Percentiles rank a stretch among this genome's conserved stretches.
phyloP scores from a whole-genome alignment of 805 yeast species.

The Ogataea salicorniae region DNA sequence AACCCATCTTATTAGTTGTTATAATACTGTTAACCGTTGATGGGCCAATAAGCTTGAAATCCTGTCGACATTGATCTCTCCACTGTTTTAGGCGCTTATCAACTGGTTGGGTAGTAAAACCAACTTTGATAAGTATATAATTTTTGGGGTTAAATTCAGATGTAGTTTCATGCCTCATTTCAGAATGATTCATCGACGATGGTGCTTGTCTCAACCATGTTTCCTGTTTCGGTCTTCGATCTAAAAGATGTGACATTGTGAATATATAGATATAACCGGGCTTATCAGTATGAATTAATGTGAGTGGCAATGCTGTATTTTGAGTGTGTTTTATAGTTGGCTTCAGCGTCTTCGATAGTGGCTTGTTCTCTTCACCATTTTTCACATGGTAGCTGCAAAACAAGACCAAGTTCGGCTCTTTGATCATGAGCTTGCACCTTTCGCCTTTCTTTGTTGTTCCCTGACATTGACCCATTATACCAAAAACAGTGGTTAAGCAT shows the following conservation, averaged over 20 bases:
- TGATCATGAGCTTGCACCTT: constrained; percentile 33
- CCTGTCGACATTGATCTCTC: constrained; percentile 47
- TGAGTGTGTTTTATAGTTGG: no score
- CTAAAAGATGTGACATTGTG: constrained; percentile 38
- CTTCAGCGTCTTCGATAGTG: not conserved
- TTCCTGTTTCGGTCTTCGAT: constrained; percentile 21
- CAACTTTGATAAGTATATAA: constrained; percentile 44
- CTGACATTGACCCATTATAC: constrained; percentile 33
- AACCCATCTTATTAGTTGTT: constrained; percentile 12
- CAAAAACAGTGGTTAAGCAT: not conserved
- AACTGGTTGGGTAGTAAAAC: constrained; percentile 47
- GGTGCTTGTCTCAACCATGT: constrained; percentile 35
- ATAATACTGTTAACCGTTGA: constrained; percentile 13
- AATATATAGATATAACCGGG: constrained; percentile 47
- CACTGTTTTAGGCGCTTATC: constrained; percentile 42
- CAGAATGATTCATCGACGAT: constrained; percentile 6
- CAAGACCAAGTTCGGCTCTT: constrained; percentile 8
- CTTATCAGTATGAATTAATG: not conserved
- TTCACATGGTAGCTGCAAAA: constrained; percentile 34
- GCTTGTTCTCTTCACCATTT: constrained; percentile 6
- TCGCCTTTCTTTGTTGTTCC: constrained; percentile 39
- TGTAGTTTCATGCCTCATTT: constrained; percentile 23
- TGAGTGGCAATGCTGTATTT: no score
- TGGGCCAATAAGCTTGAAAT: constrained; percentile 37
- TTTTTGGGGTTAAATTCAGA: constrained; percentile 33